Base-by-base conservation (phyloP, 2,329 filamentous ascomycete genomes). In the Westerdykella ornata region DNA sequence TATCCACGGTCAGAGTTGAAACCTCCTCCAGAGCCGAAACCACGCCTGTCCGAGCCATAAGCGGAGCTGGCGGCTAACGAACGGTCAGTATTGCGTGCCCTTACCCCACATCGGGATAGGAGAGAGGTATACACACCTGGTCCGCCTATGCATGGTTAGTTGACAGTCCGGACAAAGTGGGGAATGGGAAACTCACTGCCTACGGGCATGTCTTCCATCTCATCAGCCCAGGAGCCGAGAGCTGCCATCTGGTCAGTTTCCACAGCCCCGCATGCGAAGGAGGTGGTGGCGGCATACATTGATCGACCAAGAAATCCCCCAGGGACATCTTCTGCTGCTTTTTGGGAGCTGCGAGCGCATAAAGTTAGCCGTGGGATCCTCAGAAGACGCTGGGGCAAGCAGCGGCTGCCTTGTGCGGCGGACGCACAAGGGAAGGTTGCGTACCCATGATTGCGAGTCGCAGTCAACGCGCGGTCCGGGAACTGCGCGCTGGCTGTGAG, bases 291-390 rank as follows among this genome's bases (percentile, higher is more conserved):
- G 57, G 59, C 87, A 71, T 78, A 96, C 90, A 83, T 71, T 88
- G 79, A 70, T 96, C 88, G 66, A 78, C 78, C 76, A 98, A 80
- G 80, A 98, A 98, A 72, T 88, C 86, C 77, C 88, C 87, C 67
- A 97, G 82, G 76, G 86, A 88, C 85, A 98, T 90, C 78, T 94
- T 98, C 81, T 94, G 84, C 75, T 88, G 85, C 76, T 94, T 94
- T 70, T 89, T 86, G 56, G 89, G 90, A 78, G 85, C 89, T 94
- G 63, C 46, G 66, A 37, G 39, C 47, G 46, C 40, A 55, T 47
- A 54, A 68, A 14, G 30, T 80, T 59, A 80, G 76, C 65, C 48
- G 48, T 56, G 45, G 20, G 34, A 32, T 31, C 35, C 37, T 44
- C 41, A 40, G 40, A 31, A 45, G 33, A 37, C 44, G 46, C 39